Conservation (phyloP, 2,329 filamentous ascomycete species). For the Annulohypoxylon truncatum region DNA sequence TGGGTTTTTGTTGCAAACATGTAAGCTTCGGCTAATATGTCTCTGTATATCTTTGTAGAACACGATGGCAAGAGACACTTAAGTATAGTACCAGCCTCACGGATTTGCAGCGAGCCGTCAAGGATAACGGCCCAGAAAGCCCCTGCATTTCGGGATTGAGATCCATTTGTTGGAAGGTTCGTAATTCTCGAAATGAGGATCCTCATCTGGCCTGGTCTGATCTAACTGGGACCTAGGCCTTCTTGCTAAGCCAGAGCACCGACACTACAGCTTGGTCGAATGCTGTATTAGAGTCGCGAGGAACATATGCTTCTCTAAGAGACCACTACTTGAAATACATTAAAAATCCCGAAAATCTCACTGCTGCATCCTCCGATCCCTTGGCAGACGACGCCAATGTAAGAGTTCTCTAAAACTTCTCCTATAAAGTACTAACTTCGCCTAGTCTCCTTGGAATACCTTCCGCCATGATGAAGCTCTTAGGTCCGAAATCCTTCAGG, state of each 20-base stretch:
- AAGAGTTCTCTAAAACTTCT: conserved; percentile 35
- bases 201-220: neutral
- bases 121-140: conserved; percentile 67
- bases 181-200: conserved; percentile 4
- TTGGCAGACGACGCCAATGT: conserved; percentile 81
- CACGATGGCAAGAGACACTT: conserved; percentile 75
- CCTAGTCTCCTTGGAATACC: conserved; percentile 90
- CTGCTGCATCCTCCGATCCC: conserved; percentile 78
- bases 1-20: neutral
- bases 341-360: conserved; percentile 83
- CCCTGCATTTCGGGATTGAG: conserved; percentile 79
- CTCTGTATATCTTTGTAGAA: conserved; percentile 55
- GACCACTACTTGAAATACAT: conserved; percentile 84
- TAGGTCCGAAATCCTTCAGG: conserved; percentile 90
- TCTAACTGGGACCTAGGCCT: conserved; percentile 65
- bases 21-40: neutral
- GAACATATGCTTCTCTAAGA: conserved; percentile 77
- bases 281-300: conserved; percentile 74
- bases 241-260: conserved; percentile 79
- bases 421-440: conserved; percentile 28
- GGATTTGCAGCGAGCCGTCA: conserved; percentile 74
- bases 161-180: conserved; percentile 92
- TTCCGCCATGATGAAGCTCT: conserved; percentile 85
- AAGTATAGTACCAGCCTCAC: conserved; percentile 66
- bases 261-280: conserved; percentile 75